A percentile compares a stretch with the other conserved stretches of the same genome.
phyloP scores from a whole-genome alignment of 1,284 basidiomycete genomes.

The Cutaneotrichosporon sp. region DNA sequence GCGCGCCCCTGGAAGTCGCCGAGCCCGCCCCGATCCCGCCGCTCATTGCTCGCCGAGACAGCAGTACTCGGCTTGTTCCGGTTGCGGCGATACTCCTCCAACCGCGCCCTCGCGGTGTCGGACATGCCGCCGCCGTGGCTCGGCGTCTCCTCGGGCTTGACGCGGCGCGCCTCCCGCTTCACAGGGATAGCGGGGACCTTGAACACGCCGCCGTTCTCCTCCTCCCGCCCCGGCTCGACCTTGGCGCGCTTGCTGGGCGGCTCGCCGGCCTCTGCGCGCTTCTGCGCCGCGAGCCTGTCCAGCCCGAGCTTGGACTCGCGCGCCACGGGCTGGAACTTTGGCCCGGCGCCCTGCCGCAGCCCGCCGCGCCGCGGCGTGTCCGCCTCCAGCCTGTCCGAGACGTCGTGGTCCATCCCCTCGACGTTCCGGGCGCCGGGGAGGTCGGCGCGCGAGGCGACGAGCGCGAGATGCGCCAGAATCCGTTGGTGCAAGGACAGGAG shows the following conservation, averaged over 20 bases:
- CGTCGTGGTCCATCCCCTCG: slow-evolving; percentile 73
- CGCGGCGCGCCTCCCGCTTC: slow-evolving; percentile 63
- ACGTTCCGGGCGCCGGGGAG: slow-evolving; percentile 7
- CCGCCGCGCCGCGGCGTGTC: slow-evolving; percentile 73
- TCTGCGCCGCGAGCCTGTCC: slow-evolving; percentile 83
- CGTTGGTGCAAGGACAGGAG: slow-evolving; percentile 62
- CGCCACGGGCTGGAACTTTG: slow-evolving; percentile 71
- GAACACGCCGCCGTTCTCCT: slow-evolving; percentile 63
- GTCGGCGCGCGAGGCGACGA: neutral
- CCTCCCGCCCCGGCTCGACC: slow-evolving; percentile 58
- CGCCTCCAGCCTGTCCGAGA: slow-evolving; percentile 76
- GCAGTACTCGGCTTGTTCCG: slow-evolving; percentile 59
- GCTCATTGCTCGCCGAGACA: slow-evolving; percentile 30
- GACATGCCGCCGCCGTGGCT: slow-evolving; percentile 89
- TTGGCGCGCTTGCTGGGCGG: slow-evolving; percentile 65
- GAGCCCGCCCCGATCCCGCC: slow-evolving; percentile 29
- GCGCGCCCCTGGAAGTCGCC: slow-evolving; percentile 52
- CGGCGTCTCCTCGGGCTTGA: slow-evolving; percentile 83
- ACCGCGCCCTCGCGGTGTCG: slow-evolving; percentile 65
- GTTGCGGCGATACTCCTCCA: slow-evolving; percentile 74
- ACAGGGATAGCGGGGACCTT: slow-evolving; percentile 75
- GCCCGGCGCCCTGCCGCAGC: slow-evolving; percentile 66
- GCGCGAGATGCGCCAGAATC: slow-evolving; percentile 64
- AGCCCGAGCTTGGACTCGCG: slow-evolving; percentile 78
- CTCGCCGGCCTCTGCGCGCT: slow-evolving; percentile 63